phyloP scores from a whole-genome alignment of 306 rosid species.

The Medicago arabica region DNA sequence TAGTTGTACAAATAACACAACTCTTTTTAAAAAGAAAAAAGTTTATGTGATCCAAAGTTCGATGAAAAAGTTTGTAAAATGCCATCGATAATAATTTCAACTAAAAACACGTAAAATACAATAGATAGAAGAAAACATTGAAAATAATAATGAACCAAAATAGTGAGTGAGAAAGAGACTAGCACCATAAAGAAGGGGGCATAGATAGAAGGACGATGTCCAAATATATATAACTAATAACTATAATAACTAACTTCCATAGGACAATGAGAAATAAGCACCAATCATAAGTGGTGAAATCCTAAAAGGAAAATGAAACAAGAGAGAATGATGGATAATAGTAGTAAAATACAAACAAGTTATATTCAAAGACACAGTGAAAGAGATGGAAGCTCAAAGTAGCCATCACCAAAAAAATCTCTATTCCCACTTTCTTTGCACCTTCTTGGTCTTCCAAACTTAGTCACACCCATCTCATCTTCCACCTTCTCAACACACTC shows the following conservation, averaged over 20 bases:
- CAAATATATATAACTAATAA: conserved; percentile 51
- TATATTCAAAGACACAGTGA: conserved; percentile 39
- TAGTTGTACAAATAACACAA: too few relatives aligned
- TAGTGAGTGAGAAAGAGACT: conserved; percentile 19
- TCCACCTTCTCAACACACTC: conserved; percentile 48
- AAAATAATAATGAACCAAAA: background rate
- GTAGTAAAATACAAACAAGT: conserved; percentile 22
- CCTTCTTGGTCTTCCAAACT: conserved; percentile 55
- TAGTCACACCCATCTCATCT: conserved; percentile 50
- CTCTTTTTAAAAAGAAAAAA: background rate
- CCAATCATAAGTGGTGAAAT: conserved; percentile 39
- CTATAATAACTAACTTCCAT: conserved; percentile 79
- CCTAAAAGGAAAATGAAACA: conserved; percentile 30
- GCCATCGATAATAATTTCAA: background rate
- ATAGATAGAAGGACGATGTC: conserved; percentile 43
- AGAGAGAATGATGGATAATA: conserved; percentile 10
- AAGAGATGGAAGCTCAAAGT: conserved; percentile 44
- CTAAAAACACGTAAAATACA: background rate
- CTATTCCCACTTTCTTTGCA: conserved; percentile 71
- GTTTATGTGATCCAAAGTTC: background rate
- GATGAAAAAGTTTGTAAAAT: background rate
- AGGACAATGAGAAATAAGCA: conserved; percentile 51
- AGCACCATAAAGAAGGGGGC: conserved; percentile 23
- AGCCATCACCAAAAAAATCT: conserved; percentile 58
- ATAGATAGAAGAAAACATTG: background rate